A percentile compares a stretch with the other conserved stretches of the same genome.
Evolutionary conservation across 2,329 filamentous ascomycete genomes (phyloP).

Genomic region (Knufia fluminis): DNA sequence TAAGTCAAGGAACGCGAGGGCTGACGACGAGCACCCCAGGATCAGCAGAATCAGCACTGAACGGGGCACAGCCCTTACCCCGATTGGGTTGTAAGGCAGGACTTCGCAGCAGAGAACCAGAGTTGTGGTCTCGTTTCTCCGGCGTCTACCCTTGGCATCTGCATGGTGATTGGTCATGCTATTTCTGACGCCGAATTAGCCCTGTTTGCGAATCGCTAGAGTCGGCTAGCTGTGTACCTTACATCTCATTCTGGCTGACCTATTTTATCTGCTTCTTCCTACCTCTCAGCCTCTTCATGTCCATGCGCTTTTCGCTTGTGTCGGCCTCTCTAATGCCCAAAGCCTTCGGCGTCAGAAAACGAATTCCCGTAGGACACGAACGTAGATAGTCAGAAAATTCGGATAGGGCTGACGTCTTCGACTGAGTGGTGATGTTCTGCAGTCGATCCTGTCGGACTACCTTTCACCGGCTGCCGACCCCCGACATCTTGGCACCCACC

Average conservation of each 20-base stretch:
- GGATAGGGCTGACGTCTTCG: neutral
- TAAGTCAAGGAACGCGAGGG: neutral
- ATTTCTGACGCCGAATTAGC: constrained; percentile 8
- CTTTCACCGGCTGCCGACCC: neutral
- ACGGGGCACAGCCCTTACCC: neutral
- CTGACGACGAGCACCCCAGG: neutral
- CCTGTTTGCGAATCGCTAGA: neutral
- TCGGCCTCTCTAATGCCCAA: neutral
- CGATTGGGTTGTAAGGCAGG: neutral
- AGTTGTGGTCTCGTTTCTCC: constrained; percentile 4
- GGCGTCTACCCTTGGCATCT: neutral
- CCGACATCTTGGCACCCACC: neutral
- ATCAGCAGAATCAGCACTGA: neutral
- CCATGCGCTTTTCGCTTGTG: neutral
- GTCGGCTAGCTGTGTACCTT: neutral
- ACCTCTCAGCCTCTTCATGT: neutral
- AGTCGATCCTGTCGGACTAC: neutral
- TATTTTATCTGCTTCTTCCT: neutral
- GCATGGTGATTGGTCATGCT: constrained; percentile 6
- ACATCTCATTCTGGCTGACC: neutral
- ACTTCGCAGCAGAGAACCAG: neutral
- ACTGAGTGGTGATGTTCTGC: neutral
- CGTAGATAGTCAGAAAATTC: neutral
- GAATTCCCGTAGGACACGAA: neutral
- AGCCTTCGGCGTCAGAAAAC: too few species aligned